phyloP scores from a whole-genome alignment of 2,329 filamentous ascomycete genomes.

The Pseudopithomyces chartarum region DNA sequence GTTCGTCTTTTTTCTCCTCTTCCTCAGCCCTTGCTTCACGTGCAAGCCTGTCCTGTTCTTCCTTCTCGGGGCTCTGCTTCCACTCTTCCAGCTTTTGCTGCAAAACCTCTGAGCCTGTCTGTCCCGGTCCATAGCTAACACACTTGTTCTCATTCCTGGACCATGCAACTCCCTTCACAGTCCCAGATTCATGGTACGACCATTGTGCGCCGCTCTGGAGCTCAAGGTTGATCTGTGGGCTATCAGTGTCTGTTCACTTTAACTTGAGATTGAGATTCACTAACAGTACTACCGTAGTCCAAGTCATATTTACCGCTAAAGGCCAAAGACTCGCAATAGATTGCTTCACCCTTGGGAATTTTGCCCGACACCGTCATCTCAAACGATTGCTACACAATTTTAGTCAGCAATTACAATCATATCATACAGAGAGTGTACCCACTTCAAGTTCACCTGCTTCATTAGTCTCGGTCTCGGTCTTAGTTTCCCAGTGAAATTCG shows the following conservation, averaged over 20 bases:
- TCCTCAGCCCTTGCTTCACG: constrained; percentile 7
- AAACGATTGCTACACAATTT: neutral
- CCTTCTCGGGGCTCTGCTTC: constrained; percentile 6
- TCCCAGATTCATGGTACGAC: constrained; percentile 6
- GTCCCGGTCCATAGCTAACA: constrained; percentile 4
- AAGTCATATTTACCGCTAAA: constrained; percentile 10
- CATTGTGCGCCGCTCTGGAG: constrained; percentile 3
- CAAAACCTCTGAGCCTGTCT: neutral
- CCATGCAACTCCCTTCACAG: constrained; percentile 7
- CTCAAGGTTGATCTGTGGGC: constrained; percentile 5
- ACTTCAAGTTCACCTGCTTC: constrained; percentile 1
- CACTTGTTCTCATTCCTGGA: constrained; percentile 10
- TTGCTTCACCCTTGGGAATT: constrained; percentile 8
- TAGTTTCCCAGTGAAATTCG: constrained; percentile 7
- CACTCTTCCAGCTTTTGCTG: constrained; percentile 4
- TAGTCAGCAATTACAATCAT: neutral
- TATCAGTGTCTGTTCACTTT: neutral
- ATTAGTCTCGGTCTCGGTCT: neutral
- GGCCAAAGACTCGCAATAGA: constrained; percentile 7
- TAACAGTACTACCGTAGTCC: constrained; percentile 8
- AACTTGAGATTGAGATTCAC: neutral
- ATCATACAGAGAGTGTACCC: neutral
- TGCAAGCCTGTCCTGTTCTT: neutral
- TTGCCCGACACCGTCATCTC: neutral
- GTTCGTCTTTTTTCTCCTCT: neutral